Evolutionary conservation across 1,139 yeast species (phyloP), one percentile per base, ranked within the genome.

Genomic region (Debaryomyces subglobosus): DNA sequence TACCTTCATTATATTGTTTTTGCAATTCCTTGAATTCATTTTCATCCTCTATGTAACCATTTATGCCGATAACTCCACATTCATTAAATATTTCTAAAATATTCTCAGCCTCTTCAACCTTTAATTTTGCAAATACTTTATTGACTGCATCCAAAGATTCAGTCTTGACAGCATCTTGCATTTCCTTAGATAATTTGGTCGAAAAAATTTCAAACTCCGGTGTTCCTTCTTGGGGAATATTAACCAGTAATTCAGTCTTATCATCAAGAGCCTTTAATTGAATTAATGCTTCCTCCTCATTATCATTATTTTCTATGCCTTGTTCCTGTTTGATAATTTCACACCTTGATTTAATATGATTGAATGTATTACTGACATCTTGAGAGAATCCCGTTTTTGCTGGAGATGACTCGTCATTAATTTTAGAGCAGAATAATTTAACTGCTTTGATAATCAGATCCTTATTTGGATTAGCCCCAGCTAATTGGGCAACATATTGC

Each of bases 221-320:
- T 3, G 85, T 76, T 6, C 69, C 67, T 49, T 74, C 71, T 54
- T 74, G 71, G 3, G 99, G 99, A 16, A 91, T 72, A 48, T 77
- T 79, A 15, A 94, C 92, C 45, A 82, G 75, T 44, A 94, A 76
- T 65, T 88, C 85, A 1, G 94, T 81, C 51, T 84, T 80, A 32
- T 95, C 96, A 67, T 94, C 98, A 46, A 92, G 80, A 0, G 97
- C 84, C 60, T 89, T 88, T 60, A 94, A 74, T 68, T 94, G 98
- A 56, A 94, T 91, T 55, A 84, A 82, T 46, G 88, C 95, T 55
- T 85, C 94, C 23, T 82, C 89, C 15, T 52, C 58, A 3, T 49
- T 57, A 27, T 62, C 71, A 5, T 53, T 62, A 23, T 62, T 71
- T 35, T 63, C 64, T 50, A 71, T 75, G 15, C 50, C 55, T 46